Evolutionary conservation across 1,284 basidiomycete species (phyloP), one percentile per base, ranked within the genome.

Genomic region (Vanrija sp.): DNA sequence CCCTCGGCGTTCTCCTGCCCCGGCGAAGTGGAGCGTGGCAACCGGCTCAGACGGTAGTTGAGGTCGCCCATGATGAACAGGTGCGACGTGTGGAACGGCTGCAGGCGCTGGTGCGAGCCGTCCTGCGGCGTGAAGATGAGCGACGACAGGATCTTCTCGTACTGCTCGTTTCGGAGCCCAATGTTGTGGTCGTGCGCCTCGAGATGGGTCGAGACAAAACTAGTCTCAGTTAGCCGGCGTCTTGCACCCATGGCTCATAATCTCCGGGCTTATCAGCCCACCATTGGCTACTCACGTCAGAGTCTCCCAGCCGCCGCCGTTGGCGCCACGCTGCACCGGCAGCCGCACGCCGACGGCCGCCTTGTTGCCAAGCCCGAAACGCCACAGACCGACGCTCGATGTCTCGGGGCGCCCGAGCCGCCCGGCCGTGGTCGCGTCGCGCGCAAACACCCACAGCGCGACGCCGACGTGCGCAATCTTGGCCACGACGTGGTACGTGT

Each of bases 161-260:
- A 97, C 77, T 98, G 89, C 6, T 80, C 79, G 62, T 96, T 84
- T 16, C 95, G 83, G n/a, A 79, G 75, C 16, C 79, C 73, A 42
- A 95, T 79, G 55, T 89, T 85, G 49, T 84, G 78, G 51, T 87
- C 86, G 72, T 94, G 88, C 5, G 95, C 88, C 4, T 92, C 77
- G 48, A 98, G 82, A 78, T 98, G 94, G 12, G 91, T 88, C 67
- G 86, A 87, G 21, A 98, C 88, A 69, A 98, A 98, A 6, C 94
- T 98, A 51, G 64, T 58, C 14, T 64, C 42, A 63, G 29, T 43
- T 46, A 34, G 34, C 14, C 34, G 34, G 34, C 9, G 34, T 34
- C 28, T 28, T 28, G 28, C 28, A 12, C 34, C 1, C 4, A 3
- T 61, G 21, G 10, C 40, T 18, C 40, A 19, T 43, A 16, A 42